phyloP scores from a whole-genome alignment of 2,329 filamentous ascomycete species.

The Aspergillus ochraceus region DNA sequence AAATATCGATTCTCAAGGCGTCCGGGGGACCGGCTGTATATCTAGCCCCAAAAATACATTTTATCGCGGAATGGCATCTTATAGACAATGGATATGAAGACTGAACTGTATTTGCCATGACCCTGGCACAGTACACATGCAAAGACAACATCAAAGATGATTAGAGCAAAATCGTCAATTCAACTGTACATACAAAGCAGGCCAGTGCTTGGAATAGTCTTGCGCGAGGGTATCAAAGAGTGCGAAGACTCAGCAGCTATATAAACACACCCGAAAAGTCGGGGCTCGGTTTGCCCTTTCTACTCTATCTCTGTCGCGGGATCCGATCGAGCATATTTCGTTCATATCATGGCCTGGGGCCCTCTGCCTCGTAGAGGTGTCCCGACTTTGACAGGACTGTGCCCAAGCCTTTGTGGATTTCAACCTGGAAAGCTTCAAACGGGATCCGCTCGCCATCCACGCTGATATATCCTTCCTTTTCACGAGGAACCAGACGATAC shows the following conservation, averaged over 20 bases:
- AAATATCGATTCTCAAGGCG: neutral
- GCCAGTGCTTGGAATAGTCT: constrained; percentile 18
- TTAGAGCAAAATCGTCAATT: neutral
- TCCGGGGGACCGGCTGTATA: neutral
- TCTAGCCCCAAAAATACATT: neutral
- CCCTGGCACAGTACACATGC: neutral
- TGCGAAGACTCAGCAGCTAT: constrained; percentile 21
- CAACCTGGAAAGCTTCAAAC: constrained; percentile 87
- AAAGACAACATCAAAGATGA: neutral
- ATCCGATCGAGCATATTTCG: neutral
- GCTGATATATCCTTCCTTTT: constrained; percentile 79
- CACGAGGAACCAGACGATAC: constrained; percentile 77
- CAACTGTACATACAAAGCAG: constrained; percentile 17
- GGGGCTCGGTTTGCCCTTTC: neutral
- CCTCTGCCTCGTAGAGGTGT: constrained; percentile 65
- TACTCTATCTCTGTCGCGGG: neutral
- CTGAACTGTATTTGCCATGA: neutral
- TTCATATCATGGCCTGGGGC: constrained; percentile 26
- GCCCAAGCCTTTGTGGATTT: constrained; percentile 79
- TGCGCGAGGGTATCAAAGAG: constrained; percentile 36
- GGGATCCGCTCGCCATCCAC: constrained; percentile 88
- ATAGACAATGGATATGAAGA: neutral
- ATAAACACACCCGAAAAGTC: constrained; percentile 8
- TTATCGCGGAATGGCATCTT: neutral
- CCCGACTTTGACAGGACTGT: constrained; percentile 78